These are phyloP conservation scores for Delonix regia DNA, from an alignment of 306 rosid genomes.

Conservation along the genomic window DNA sequence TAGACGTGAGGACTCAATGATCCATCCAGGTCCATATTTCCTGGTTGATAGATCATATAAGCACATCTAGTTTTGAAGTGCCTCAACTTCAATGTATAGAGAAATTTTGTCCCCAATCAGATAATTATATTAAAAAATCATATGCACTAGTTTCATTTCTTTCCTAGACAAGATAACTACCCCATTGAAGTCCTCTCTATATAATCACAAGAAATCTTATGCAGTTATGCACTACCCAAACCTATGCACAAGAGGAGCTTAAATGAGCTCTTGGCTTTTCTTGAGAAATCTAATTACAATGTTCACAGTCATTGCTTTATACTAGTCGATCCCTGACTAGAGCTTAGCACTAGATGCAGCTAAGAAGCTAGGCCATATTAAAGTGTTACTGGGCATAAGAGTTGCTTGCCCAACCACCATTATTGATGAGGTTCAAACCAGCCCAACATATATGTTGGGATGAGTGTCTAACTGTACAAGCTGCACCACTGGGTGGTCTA, in stretches of 20 bases:
- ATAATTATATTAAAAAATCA: not conserved
- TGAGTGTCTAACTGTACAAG: not conserved
- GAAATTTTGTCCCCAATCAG: not conserved
- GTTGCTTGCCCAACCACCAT: not conserved
- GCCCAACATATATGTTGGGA: not conserved
- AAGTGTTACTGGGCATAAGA: not conserved
- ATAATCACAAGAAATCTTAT: not conserved
- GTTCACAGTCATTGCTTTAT: not conserved
- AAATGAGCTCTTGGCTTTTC: not conserved
- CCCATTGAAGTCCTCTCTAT: not conserved
- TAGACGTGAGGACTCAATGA: not conserved
- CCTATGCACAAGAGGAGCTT: not conserved
- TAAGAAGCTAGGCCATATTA: not conserved
- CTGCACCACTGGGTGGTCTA: not conserved
- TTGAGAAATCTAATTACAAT: not conserved
- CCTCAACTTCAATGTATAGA: slow-evolving; percentile 12
- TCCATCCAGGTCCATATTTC: not conserved
- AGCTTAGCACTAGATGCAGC: not conserved
- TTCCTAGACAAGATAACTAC: not conserved
- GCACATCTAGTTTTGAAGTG: not conserved
- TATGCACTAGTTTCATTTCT: not conserved
- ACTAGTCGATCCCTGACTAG: slow-evolving; percentile 2
- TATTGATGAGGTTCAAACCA: slow-evolving; percentile 8
- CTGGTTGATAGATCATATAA: not conserved
- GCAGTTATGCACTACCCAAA: not conserved